Conservation (phyloP, 306 rosid genomes). For the Sphenostylis stenocarpa region DNA sequence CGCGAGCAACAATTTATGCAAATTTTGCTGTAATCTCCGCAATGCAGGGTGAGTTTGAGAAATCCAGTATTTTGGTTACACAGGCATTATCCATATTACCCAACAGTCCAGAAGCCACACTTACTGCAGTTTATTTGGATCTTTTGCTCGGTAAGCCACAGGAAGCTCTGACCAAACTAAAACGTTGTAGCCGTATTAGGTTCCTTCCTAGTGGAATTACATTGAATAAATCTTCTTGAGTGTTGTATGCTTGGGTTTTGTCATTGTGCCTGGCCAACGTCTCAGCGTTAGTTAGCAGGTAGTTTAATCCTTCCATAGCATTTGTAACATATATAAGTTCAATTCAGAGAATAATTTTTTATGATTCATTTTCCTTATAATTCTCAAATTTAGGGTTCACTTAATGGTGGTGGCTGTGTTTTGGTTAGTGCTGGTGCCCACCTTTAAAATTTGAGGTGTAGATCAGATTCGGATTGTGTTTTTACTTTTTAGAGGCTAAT, state of each 20-base stretch:
- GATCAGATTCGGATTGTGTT: constrained; percentile 71
- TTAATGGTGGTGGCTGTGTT: constrained; percentile 83
- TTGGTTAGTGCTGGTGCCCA: constrained; percentile 84
- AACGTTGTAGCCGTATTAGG: constrained; percentile 70
- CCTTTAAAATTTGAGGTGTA: constrained; percentile 80
- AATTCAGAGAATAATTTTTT: constrained; percentile 85
- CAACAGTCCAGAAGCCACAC: constrained; percentile 73
- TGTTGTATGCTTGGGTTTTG: constrained; percentile 56
- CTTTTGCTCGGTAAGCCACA: constrained; percentile 72
- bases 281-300: constrained; percentile 68
- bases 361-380: constrained; percentile 45
- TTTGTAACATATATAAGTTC: constrained; percentile 94
- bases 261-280: constrained; percentile 47
- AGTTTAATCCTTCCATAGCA: constrained; percentile 80
- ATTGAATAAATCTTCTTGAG: constrained; percentile 73
- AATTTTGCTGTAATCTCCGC: constrained; percentile 83
- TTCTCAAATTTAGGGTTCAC: constrained; percentile 67
- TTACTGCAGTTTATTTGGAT: constrained; percentile 83
- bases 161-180: constrained; percentile 80
- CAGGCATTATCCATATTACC: constrained; percentile 78
- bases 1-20: constrained; percentile 66
- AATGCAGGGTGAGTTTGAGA: constrained; percentile 76
- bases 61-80: constrained; percentile 56
- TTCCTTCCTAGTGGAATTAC: constrained; percentile 66
- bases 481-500: constrained; percentile 58